Evolutionary conservation across 2,329 filamentous ascomycete species (phyloP).

Genomic region (Aspergillus latus): DNA sequence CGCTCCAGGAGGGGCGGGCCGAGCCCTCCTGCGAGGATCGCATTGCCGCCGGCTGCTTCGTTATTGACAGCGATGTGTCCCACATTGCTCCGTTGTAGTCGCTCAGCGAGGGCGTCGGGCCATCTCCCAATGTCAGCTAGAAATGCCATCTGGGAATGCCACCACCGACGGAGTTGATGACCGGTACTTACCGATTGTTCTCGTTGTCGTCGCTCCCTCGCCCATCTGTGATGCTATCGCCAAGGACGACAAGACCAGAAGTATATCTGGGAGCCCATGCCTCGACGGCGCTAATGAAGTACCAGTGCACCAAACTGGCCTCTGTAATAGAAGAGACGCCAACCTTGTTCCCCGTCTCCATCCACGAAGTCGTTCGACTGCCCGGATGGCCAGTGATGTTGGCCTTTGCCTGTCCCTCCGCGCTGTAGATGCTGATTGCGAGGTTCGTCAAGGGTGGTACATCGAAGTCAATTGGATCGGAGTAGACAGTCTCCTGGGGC

Average conservation of each 20-base stretch:
- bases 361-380: conserved; percentile 62
- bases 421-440: conserved; percentile 60
- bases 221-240: conserved; percentile 67
- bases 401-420: conserved; percentile 56
- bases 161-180: too few relatives aligned
- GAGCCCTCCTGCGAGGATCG: conserved; percentile 61
- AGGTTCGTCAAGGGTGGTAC: conserved; percentile 45
- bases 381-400: conserved; percentile 65
- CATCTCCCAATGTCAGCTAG: conserved; percentile 39
- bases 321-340: conserved; percentile 48
- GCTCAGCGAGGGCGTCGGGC: conserved; percentile 57
- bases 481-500: conserved; percentile 58
- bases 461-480: conserved; percentile 59
- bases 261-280: conserved; percentile 41
- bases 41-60: conserved; percentile 69
- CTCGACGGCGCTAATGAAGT: conserved; percentile 60
- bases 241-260: conserved; percentile 49
- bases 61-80: conserved; percentile 59
- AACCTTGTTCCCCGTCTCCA: conserved; percentile 59
- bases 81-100: conserved; percentile 48
- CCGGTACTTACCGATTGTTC: conserved; percentile 51
- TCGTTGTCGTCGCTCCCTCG: conserved; percentile 59
- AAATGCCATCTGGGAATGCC: not conserved
- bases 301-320: conserved; percentile 50
- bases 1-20: conserved; percentile 62